A percentile compares a stretch with the other conserved stretches of the same genome.
Conservation (phyloP, 352 stramenopile species). For the Pythium scleroteichum region DNA sequence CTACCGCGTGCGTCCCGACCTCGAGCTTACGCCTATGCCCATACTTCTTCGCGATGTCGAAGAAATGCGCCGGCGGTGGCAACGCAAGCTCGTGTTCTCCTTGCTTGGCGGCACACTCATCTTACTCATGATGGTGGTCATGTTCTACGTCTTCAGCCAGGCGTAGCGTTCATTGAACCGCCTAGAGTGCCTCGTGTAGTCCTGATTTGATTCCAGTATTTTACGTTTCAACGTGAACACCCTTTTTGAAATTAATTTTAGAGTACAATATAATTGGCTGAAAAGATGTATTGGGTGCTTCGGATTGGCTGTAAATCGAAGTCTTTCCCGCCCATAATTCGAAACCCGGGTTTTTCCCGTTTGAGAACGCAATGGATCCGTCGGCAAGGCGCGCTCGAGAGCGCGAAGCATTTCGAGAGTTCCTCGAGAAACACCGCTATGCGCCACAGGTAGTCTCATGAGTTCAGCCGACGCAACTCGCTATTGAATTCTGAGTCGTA, state of each 20-base stretch:
- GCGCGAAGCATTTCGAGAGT: constrained; percentile 41
- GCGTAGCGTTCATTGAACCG: constrained; percentile 3
- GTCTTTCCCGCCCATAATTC: constrained; percentile 8
- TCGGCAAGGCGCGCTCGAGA: constrained; percentile 29
- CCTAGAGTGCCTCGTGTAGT: neutral
- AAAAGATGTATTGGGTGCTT: too few relatives aligned
- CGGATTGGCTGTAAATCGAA: too few relatives aligned
- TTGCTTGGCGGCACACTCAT: constrained; percentile 62
- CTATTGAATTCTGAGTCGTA: neutral
- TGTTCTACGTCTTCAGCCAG: constrained; percentile 71
- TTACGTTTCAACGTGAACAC: constrained; percentile 12
- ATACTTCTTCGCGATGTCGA: constrained; percentile 65
- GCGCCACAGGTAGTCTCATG: constrained; percentile 32
- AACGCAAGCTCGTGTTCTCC: constrained; percentile 75
- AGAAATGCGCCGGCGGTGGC: constrained; percentile 53
- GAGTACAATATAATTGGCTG: constrained; percentile 2
- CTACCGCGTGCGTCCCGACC: constrained; percentile 66
- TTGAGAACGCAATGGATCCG: constrained; percentile 21
- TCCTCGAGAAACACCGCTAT: constrained; percentile 46
- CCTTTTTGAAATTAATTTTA: constrained; percentile 2
- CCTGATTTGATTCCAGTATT: constrained; percentile 19
- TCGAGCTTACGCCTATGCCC: constrained; percentile 64
- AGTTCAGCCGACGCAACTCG: neutral
- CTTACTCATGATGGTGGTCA: constrained; percentile 73
- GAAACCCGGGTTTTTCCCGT: neutral